phyloP scores from a whole-genome alignment of 2,329 filamentous ascomycete species.

The Ophiostoma himal-ulmi region DNA sequence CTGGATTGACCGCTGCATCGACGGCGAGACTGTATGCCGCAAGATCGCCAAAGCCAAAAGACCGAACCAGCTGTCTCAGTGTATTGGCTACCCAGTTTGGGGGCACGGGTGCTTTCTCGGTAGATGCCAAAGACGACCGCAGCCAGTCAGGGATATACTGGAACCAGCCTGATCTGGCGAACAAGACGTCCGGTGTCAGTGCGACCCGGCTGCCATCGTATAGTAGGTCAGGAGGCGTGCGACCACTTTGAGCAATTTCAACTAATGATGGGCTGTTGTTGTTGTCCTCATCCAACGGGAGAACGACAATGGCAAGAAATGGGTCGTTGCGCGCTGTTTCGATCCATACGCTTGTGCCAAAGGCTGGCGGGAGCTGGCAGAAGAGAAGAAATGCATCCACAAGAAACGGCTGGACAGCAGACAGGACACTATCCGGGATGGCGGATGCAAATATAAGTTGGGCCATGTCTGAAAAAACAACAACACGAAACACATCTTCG shows the following conservation, averaged over 20 bases:
- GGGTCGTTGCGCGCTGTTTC: constrained; percentile 44
- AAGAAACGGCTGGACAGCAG: constrained; percentile 41
- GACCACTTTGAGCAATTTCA: not conserved
- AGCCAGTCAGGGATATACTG: constrained; percentile 24
- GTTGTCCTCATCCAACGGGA: not conserved
- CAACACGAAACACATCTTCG: constrained; percentile 75
- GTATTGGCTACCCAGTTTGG: constrained; percentile 45
- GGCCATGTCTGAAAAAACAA: constrained; percentile 72
- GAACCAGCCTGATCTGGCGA: constrained; percentile 24
- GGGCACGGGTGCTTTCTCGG: constrained; percentile 33
- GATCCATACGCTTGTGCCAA: constrained; percentile 29
- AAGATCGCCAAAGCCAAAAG: constrained; percentile 45
- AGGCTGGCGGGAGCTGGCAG: constrained; percentile 54
- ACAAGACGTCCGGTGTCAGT: constrained; percentile 40
- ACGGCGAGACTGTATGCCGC: constrained; percentile 67
- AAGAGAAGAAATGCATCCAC: constrained; percentile 68
- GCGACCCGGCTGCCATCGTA: constrained; percentile 29
- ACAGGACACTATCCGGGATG: constrained; percentile 39
- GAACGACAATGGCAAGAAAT: constrained; percentile 37
- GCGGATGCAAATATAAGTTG: constrained; percentile 48
- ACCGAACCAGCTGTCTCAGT: constrained; percentile 52
- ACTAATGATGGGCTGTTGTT: not conserved
- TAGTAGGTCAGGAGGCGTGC: constrained; percentile 16
- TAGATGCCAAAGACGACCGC: not conserved
- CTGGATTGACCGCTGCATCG: constrained; percentile 50